Evolutionary conservation across 768 basidiomycete species (phyloP), one percentile per base, ranked within the genome.

Genomic region (Boletus huronensis): DNA sequence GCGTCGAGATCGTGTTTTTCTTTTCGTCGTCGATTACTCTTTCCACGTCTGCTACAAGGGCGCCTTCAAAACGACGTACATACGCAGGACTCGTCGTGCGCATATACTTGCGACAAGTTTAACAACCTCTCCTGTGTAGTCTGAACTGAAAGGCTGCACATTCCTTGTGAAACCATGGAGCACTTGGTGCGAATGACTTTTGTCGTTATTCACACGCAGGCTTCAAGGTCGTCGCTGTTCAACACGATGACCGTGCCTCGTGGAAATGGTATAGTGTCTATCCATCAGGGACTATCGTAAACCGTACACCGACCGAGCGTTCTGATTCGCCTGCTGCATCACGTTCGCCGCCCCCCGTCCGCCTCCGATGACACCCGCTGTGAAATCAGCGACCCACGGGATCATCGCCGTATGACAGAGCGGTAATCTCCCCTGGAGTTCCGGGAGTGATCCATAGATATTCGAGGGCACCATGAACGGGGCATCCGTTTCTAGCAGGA

Each of bases 391-490:
- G 0, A 87, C 87, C 90, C 90, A 93, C 0, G 91, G 90, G 1
- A 93, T 80, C 87, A 93, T 91, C 0, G 82, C 88, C 0, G 82
- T 82, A 62, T 91, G 90, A 51, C 79, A 88, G 8, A 93, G 65
- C 0, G 91, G 87, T 0, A 93, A 68, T 58, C 79, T 80, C 3
- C 84, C 83, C 59, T 82, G 83, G 51, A 76, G 52, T 6, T 58
- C 59, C 1, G 80, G 75, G 0, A 90, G 69, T 0, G 83, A 74
- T 3, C 71, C 66, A 63, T 90, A 90, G 17, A 93, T 67, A 54
- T 88, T 93, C 0, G 81, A 74, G 0, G 92, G 92, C 0, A 87
- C 78, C 92, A 94, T 93, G 72, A 80, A 94, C 0, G 92, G 92
- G 3, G 90, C 90, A 59, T 94, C 92, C 0, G 92, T 92, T 70